Evolutionary conservation across 768 basidiomycete species (phyloP).

Genomic region (Pleurotus djamor): DNA sequence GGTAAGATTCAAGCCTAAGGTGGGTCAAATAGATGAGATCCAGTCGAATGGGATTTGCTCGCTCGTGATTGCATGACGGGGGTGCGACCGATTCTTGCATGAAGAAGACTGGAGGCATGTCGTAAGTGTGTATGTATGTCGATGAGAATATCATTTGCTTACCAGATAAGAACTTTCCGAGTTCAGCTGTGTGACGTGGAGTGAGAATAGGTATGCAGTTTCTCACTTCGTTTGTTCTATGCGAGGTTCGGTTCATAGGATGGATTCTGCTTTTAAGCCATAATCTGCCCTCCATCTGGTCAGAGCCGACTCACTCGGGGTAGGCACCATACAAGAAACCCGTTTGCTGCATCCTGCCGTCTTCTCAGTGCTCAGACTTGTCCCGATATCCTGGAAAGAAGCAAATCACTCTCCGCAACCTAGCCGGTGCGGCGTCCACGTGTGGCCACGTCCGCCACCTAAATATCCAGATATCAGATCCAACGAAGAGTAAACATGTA

Average conservation of each 20-base stretch:
- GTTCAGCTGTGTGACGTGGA: conserved; percentile 6
- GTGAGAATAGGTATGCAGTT: not conserved
- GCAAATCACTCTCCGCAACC: not conserved
- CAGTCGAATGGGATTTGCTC: not conserved
- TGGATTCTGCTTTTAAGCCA: not conserved
- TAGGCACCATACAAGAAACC: not conserved
- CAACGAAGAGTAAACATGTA: not conserved
- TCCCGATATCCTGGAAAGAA: conserved; percentile 5
- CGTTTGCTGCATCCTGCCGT: not conserved
- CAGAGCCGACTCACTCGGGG: conserved; percentile 1
- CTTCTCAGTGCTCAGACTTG: not conserved
- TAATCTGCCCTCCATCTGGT: not conserved
- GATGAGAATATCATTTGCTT: conserved; percentile 3
- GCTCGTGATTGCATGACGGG: not conserved
- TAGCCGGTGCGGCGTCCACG: conserved; percentile 5
- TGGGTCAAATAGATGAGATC: conserved; percentile 12
- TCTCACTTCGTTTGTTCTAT: not conserved
- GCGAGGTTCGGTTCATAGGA: conserved; percentile 1
- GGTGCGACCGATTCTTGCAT: not conserved
- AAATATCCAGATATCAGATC: not conserved
- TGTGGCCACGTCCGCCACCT: conserved; percentile 2
- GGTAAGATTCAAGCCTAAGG: conserved; percentile 11
- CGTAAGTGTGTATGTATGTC: conserved; percentile 4
- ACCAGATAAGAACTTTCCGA: conserved; percentile 11
- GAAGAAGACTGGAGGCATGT: not conserved